These are phyloP conservation scores for Viola pubescens DNA, from an alignment of 441 rosid genomes.

Conservation along the genomic window DNA sequence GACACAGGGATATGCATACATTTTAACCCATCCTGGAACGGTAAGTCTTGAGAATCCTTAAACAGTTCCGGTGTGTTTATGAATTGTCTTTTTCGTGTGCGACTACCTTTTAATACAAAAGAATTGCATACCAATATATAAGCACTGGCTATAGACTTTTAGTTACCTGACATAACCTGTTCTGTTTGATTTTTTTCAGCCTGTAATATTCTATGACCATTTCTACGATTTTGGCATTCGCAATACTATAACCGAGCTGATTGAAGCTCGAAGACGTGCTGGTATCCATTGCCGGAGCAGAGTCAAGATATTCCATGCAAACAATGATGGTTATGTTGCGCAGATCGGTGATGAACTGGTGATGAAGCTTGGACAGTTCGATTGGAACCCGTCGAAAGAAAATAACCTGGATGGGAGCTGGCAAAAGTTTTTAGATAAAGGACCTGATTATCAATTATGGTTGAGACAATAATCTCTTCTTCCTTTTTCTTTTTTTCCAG, in stretches of 20 bases:
- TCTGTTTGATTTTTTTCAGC: conserved; percentile 21
- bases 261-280: conserved; percentile 35
- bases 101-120: too few relatives aligned
- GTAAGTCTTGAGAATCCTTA: conserved; percentile 17
- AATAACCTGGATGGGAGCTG: conserved; percentile 39
- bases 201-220: conserved; percentile 39
- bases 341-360: conserved; percentile 32
- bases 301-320: conserved; percentile 41
- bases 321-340: conserved; percentile 43
- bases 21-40: conserved; percentile 47
- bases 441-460: conserved; percentile 36
- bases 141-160: not conserved
- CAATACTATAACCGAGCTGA: conserved; percentile 32
- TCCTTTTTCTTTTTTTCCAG: not conserved
- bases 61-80: not conserved
- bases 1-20: conserved; percentile 40
- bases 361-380: conserved; percentile 38
- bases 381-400: conserved; percentile 47
- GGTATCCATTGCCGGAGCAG: conserved; percentile 39
- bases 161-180: not conserved
- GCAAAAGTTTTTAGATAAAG: conserved; percentile 39
- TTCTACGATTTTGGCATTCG: conserved; percentile 44
- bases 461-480: conserved; percentile 19
- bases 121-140: too few relatives aligned
- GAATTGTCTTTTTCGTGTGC: not conserved